These are phyloP conservation scores for Penicillium longicatenatum DNA, from an alignment of 495 filamentous ascomycete species.

Conservation along the genomic window DNA sequence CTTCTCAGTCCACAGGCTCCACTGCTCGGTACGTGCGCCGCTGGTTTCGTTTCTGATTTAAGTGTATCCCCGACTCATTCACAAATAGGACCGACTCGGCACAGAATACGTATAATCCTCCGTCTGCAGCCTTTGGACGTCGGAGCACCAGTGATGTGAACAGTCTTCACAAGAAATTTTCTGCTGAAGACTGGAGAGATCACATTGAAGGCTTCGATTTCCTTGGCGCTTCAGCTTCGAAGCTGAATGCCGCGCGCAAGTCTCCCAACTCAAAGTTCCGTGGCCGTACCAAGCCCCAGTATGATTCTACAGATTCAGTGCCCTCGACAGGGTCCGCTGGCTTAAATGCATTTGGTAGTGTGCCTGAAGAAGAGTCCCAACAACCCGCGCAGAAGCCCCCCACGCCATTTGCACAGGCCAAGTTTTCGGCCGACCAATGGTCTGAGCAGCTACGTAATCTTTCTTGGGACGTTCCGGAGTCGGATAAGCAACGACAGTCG, in stretches of 20 bases:
- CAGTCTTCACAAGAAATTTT: constrained; percentile 76
- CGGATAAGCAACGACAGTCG: constrained; percentile 30
- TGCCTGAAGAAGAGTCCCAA: constrained; percentile 9
- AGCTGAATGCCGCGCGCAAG: constrained; percentile 34
- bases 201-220: constrained; percentile 54
- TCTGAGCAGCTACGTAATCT: constrained; percentile 61
- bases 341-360: constrained; percentile 13
- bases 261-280: constrained; percentile 38
- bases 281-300: constrained; percentile 26
- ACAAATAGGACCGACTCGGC: constrained; percentile 11
- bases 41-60: not conserved
- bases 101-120: constrained; percentile 1
- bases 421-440: constrained; percentile 71
- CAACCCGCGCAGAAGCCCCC: constrained; percentile 16
- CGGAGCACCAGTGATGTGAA: constrained; percentile 57
- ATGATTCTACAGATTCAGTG: constrained; percentile 16
- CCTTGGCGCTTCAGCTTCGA: constrained; percentile 44
- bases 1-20: constrained; percentile 14
- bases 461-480: constrained; percentile 48
- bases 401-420: constrained; percentile 42
- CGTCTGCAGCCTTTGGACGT: constrained; percentile 36
- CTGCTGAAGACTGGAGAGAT: constrained; percentile 59
- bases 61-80: not conserved
- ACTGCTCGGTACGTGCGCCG: constrained; percentile 24
- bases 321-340: constrained; percentile 17